Base-by-base conservation (phyloP, 2,329 filamentous ascomycete species). In the Talaromyces sp. region DNA sequence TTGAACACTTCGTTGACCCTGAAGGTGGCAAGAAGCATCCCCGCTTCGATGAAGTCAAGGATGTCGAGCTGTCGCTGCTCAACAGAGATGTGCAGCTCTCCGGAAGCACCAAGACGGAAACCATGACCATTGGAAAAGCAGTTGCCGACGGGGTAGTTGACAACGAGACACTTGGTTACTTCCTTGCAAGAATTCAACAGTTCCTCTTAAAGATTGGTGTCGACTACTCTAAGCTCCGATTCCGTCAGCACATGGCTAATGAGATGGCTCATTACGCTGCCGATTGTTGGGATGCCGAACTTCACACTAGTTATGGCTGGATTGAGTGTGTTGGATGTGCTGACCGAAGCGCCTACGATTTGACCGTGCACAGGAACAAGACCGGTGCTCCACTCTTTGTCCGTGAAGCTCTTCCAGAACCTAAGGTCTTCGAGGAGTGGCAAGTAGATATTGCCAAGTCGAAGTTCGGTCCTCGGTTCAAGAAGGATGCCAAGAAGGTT, bases 311-410 rank as follows among this genome's bases (percentile, higher is more conserved):
- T 67, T 93, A 93, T 73, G 95, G 95, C 77, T 99, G 95, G 95
- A 91, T 98, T 68, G 95, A 99, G 83, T 98, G 94, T 78, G 94
- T 98, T 73, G 95, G 95, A 68, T 98, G 95, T 78, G 95, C 95
- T 67, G 94, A 97, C 77, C 88, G 95, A 73, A 96, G 91, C 76
- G 95, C 95, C 22, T 99, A 97, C 78, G 95, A 99, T 79, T 79
- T 98, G 77, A 90, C 87, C 41, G 93, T 97, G 10, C 95, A 98
- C 80, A 89, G 90, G 75, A 94, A 97, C 81, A 93, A 92, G 83
- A 98, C 95, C 37, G 93, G 92, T 66, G 89, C 90, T 15, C 89
- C 93, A 49, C 85, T 99, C 25, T 84, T 95, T 58, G 95, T 98
- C 47, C 89, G 93, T 67, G 89, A 97, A 82, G 87, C 87, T 63